Percentiles rank a stretch among this genome's conserved stretches.
Conservation (phyloP, 2,329 filamentous ascomycete genomes). For the Aotearoamyces nothofagi region DNA sequence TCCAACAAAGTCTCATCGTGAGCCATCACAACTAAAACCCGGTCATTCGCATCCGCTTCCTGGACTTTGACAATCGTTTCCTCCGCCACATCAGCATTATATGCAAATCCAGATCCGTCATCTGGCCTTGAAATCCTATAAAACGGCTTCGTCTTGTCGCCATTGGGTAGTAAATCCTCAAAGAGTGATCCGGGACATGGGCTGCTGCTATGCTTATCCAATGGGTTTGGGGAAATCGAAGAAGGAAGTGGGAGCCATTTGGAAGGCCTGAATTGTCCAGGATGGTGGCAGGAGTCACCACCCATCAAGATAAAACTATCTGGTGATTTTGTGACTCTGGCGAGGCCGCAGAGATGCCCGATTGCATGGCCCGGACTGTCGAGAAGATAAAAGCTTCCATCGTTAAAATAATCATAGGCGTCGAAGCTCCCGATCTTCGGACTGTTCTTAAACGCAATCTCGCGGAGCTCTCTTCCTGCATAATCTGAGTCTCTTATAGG, state of each 20-base stretch:
- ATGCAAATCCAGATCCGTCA: constrained; percentile 5
- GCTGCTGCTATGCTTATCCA: constrained; percentile 13
- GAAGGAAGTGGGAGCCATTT: constrained; percentile 23
- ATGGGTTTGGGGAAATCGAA: constrained; percentile 23
- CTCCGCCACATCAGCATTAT: constrained; percentile 19
- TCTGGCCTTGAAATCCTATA: constrained; percentile 14
- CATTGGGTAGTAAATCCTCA: constrained; percentile 21
- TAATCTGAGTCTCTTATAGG: constrained; percentile 26
- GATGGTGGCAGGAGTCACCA: constrained; percentile 30
- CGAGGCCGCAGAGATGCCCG: constrained; percentile 33
- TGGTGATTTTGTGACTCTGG: constrained; percentile 22
- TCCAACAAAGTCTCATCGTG: constrained; percentile 28
- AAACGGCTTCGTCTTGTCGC: constrained; percentile 17
- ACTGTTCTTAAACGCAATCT: constrained; percentile 19
- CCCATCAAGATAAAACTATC: constrained; percentile 32
- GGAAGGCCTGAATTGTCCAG: constrained; percentile 28
- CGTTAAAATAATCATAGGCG: constrained; percentile 35
- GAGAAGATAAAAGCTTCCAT: constrained; percentile 39
- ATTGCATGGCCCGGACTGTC: constrained; percentile 35
- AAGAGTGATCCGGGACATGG: constrained; percentile 27
- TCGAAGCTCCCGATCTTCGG: constrained; percentile 28
- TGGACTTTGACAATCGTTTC: constrained; percentile 28
- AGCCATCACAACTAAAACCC: constrained; percentile 29
- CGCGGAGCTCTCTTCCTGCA: constrained; percentile 19
- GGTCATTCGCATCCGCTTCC: constrained; percentile 27